Conservation (phyloP, 2,329 filamentous ascomycete genomes). For the Cordyceps pruinosa region DNA sequence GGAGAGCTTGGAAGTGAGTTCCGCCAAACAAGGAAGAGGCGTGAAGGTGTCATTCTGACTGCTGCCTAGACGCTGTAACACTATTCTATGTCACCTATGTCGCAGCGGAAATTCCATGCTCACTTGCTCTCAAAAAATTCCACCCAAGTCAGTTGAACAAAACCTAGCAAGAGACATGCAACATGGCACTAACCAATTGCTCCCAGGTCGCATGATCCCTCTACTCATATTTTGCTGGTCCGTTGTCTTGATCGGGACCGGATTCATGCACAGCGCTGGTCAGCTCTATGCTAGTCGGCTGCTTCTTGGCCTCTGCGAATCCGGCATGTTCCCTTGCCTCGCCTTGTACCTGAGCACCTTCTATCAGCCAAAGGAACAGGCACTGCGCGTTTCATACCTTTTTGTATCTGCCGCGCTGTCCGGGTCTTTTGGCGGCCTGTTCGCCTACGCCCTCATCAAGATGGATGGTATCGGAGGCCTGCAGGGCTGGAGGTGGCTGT, state of each 20-base stretch:
- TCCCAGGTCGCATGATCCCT: no score
- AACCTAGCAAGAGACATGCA: no score
- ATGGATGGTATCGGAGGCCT: slow-evolving; percentile 24
- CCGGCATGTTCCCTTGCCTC: slow-evolving; percentile 22
- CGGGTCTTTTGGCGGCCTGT: slow-evolving; percentile 33
- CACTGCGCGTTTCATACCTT: slow-evolving; percentile 43
- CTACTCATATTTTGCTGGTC: no score
- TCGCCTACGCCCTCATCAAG: slow-evolving; percentile 32
- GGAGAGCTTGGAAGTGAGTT: no score
- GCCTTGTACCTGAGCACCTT: slow-evolving; percentile 23
- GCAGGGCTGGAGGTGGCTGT: slow-evolving; percentile 33
- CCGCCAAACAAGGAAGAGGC: no score
- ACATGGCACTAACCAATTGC: no score
- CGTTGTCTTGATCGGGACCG: no score
- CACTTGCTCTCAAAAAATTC: no score
- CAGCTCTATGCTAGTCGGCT: slow-evolving; percentile 22
- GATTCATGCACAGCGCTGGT: slow-evolving; percentile 24
- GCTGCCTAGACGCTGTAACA: no score
- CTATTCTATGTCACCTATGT: slow-evolving; percentile 28
- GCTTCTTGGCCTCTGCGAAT: slow-evolving; percentile 20
- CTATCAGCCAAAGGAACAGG: slow-evolving; percentile 44
- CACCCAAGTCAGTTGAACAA: no score
- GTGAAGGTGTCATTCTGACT: no score
- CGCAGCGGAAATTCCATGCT: slow-evolving; percentile 25
- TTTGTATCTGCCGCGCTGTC: slow-evolving; percentile 34